Evolutionary conservation across 2,329 filamentous ascomycete species (phyloP).

Genomic region (Aspergillus ibericus): DNA sequence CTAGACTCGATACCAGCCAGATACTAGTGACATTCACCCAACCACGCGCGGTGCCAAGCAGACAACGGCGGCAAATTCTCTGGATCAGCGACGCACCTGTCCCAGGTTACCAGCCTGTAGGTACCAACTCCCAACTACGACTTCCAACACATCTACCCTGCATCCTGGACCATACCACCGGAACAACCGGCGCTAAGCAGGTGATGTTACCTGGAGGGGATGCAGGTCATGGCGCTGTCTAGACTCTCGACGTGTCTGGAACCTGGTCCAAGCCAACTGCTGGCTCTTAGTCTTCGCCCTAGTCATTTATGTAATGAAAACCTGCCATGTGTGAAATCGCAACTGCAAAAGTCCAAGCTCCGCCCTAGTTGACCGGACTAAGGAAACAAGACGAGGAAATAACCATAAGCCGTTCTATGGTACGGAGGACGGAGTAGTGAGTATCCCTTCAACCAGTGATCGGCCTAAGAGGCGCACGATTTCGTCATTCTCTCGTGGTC

Average conservation of each 20-base stretch:
- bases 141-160: not conserved
- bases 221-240: not conserved
- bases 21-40: not conserved
- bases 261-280: not conserved
- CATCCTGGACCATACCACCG: not conserved
- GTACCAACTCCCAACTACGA: not conserved
- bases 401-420: too few species aligned
- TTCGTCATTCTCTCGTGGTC: not conserved
- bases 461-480: not conserved
- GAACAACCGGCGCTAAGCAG: not conserved
- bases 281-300: too few species aligned
- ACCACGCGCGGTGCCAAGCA: not conserved
- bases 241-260: not conserved
- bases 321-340: too few species aligned
- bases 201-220: too few species aligned
- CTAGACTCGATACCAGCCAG: not conserved
- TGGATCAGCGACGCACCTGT: not conserved
- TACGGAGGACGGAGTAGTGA: too few species aligned
- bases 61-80: not conserved
- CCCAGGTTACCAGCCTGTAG: not conserved
- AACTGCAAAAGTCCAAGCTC: too few species aligned
- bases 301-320: too few species aligned
- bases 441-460: not conserved
- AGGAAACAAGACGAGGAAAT: too few species aligned
- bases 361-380: too few species aligned